Percentiles rank a stretch among this genome's conserved stretches.
These are phyloP conservation scores for Yamadazyma akitaensis DNA, from an alignment of 805 yeast genomes.

Conservation along the genomic window DNA sequence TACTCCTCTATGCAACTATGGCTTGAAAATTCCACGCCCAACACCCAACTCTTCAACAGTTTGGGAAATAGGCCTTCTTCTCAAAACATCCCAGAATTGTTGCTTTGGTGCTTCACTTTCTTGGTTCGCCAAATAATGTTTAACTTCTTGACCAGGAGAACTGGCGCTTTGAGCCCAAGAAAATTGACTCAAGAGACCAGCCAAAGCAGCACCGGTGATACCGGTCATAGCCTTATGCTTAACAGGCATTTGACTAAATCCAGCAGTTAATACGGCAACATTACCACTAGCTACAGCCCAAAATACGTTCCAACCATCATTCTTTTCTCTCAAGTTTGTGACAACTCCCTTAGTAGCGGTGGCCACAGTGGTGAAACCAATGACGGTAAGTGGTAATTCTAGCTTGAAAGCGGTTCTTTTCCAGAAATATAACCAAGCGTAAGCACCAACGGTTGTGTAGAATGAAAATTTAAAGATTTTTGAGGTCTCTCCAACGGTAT, in stretches of 20 bases:
- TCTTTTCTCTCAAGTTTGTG: constrained; percentile 59
- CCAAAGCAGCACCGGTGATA: constrained; percentile 35
- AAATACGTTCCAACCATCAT: constrained; percentile 60
- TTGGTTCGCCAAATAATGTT: constrained; percentile 38
- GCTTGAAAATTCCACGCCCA: constrained; percentile 55
- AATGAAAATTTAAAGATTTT: constrained; percentile 45
- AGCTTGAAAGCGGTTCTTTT: constrained; percentile 41
- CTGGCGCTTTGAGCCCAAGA: constrained; percentile 40
- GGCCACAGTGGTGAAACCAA: constrained; percentile 48
- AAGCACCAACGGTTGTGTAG: constrained; percentile 48
- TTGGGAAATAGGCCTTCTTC: constrained; percentile 79
- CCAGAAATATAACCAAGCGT: constrained; percentile 45
- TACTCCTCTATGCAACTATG: constrained; percentile 15
- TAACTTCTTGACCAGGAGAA: constrained; percentile 36
- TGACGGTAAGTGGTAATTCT: constrained; percentile 37
- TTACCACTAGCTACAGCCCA: constrained; percentile 60
- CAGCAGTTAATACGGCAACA: constrained; percentile 43
- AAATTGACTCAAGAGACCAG: constrained; percentile 37
- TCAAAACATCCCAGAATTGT: constrained; percentile 76
- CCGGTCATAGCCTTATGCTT: constrained; percentile 42
- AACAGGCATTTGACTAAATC: constrained; percentile 39
- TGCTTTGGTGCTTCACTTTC: constrained; percentile 31
- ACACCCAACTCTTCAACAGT: constrained; percentile 73
- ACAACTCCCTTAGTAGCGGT: constrained; percentile 47
- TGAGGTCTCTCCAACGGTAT: constrained; percentile 49